phyloP scores from a whole-genome alignment of 176 grass and related monocot species.

The Carex scoparia region DNA sequence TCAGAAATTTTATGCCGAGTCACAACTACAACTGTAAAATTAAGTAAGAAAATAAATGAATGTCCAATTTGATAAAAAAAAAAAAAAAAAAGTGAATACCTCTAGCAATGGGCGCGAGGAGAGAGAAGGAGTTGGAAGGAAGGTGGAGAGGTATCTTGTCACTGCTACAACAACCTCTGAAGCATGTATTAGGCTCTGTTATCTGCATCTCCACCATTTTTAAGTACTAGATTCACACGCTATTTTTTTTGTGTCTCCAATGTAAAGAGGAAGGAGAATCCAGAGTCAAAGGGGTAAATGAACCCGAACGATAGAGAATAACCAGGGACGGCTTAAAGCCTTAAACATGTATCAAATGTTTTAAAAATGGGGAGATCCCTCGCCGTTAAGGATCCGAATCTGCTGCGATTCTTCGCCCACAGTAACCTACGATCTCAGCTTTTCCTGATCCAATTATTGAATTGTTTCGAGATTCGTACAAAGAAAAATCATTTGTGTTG shows the following conservation, averaged over 20 bases:
- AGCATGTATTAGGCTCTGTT: slow-evolving; percentile 65
- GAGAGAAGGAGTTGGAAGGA: slow-evolving; percentile 55
- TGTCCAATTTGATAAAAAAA: not conserved
- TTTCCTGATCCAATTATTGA: too few relatives aligned
- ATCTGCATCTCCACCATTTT: slow-evolving; percentile 36
- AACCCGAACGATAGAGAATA: not conserved
- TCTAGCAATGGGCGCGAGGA: slow-evolving; percentile 77
- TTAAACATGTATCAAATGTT: too few relatives aligned
- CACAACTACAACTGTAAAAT: not conserved
- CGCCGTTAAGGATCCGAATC: too few relatives aligned
- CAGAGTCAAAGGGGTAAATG: not conserved
- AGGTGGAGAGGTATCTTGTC: slow-evolving; percentile 69
- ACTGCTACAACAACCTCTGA: slow-evolving; percentile 87
- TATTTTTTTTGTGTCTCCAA: not conserved
- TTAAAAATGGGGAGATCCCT: too few relatives aligned
- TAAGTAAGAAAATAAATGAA: not conserved
- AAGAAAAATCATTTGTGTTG: too few relatives aligned
- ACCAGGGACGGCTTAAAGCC: too few relatives aligned
- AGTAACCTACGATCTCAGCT: too few relatives aligned
- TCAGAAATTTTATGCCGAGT: not conserved
- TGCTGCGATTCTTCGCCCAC: too few relatives aligned
- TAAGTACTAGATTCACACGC: too few relatives aligned
- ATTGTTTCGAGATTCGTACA: too few relatives aligned
- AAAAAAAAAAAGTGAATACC: slow-evolving; percentile 22
- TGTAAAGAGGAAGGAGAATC: not conserved